These are phyloP conservation scores for Trichophyton mentagrophytes DNA, from an alignment of 2,329 filamentous ascomycete genomes.

Conservation along the genomic window DNA sequence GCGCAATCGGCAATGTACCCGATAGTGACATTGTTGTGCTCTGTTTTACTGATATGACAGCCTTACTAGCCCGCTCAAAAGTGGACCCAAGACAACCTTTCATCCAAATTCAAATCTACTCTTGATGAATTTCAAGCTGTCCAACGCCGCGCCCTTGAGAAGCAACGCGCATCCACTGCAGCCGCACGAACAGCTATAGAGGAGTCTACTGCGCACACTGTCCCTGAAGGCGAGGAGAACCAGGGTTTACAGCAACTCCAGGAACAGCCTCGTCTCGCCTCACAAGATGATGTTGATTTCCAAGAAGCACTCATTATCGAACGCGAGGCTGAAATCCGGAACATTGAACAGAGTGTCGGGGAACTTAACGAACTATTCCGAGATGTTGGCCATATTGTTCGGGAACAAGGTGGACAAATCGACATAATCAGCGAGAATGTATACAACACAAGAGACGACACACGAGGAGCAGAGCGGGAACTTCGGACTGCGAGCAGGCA, in stretches of 20 bases:
- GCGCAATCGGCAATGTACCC: conserved; percentile 16
- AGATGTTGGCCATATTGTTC: conserved; percentile 95
- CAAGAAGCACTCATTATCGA: conserved; percentile 92
- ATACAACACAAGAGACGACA: conserved; percentile 67
- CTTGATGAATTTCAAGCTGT: conserved; percentile 83
- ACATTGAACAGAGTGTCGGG: conserved; percentile 91
- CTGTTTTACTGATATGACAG: background rate
- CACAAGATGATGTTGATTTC: conserved; percentile 93
- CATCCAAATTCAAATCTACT: conserved; percentile 79
- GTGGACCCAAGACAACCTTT: conserved; percentile 90
- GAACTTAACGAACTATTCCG: conserved; percentile 94
- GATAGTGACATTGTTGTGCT: background rate
- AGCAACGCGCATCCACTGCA: conserved; percentile 73
- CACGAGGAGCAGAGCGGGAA: conserved; percentile 72
- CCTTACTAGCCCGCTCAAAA: conserved; percentile 68
- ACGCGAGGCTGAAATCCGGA: conserved; percentile 90
- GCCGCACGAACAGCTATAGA: conserved; percentile 73
- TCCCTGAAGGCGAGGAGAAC: conserved; percentile 33
- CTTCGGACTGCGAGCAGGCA: conserved; percentile 75
- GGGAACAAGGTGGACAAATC: conserved; percentile 80
- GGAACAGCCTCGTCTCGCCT: conserved; percentile 65
- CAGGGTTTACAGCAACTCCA: conserved; percentile 60
- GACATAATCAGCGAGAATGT: conserved; percentile 84
- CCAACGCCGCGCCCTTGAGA: conserved; percentile 83
- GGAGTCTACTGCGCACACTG: conserved; percentile 30